Evolutionary conservation across 805 yeast genomes (phyloP), one percentile per base, ranked within the genome.

Genomic region (Candida ipomoeae): DNA sequence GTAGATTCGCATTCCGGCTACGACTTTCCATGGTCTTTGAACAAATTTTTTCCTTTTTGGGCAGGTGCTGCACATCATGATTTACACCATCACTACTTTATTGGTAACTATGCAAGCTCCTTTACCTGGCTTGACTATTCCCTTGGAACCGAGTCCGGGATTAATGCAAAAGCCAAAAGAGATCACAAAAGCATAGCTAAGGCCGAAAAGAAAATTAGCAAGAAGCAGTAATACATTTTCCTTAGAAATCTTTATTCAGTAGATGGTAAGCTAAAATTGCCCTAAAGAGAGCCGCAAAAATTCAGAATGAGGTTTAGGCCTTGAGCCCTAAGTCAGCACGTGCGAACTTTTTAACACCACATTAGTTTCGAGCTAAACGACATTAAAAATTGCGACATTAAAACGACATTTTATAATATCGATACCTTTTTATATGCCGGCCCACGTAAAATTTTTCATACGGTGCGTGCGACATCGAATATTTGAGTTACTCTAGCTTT

Each of bases 11-110:
- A 92, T 70, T 90, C 97, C 11, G 99, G 98, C 52, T 94, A 92
- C 71, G 98, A 92, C 67, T 92, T 92, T 82, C 98, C 99, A 55
- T 84, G 95, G 89, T 89, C 97, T 4, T 78, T 92, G 64, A 94
- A 89, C 72, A 89, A 90, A 66, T 83, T 92, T 71, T 67, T 92
- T 54, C 97, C 97, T 44, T 81, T 94, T 73, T 91, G 98, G 97
- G 96, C 97, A 3, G 98, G 98, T 58, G 97, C 97, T 20, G 97
- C 88, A 63, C 98, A 92, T 71, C 98, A 92, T 68, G 99, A 92
- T 70, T 88, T 88, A 71, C 99, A 92, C 67, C 99, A 92, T 69
- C 96, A 88, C 68, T 90, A 86, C 74, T 92, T 80, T 55, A 79
- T 80, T 52, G 85, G 85, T 17, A 77, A 77, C 58, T 80, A 80